Evolutionary conservation across 148 eudicot species (phyloP).

Genomic region (Selenicereus undatus): DNA sequence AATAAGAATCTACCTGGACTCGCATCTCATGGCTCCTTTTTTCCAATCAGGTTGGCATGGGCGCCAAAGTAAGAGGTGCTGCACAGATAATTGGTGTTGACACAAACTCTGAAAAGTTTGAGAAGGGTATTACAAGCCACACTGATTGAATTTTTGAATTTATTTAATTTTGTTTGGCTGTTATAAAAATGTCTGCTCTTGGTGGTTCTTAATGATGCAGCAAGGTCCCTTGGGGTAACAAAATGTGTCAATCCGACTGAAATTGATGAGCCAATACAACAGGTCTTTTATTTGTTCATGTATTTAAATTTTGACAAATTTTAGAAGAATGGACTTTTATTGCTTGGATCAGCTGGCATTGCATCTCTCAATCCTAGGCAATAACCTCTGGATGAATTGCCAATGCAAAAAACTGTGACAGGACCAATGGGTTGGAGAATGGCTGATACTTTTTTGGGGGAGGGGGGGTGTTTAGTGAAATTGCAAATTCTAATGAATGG

Average conservation of each 20-base stretch:
- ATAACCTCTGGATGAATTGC: not conserved
- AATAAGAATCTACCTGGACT: not conserved
- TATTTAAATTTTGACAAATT: not conserved
- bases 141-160: constrained; percentile 3
- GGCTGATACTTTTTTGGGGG: not conserved
- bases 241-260: constrained; percentile 76
- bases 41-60: constrained; percentile 28
- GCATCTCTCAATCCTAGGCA: too few relatives aligned
- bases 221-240: constrained; percentile 76
- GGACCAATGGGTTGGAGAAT: too few relatives aligned
- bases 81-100: constrained; percentile 83
- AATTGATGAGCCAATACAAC: constrained; percentile 65
- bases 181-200: constrained; percentile 4
- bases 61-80: constrained; percentile 61
- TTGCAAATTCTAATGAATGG: not conserved
- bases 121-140: constrained; percentile 40
- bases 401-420: not conserved
- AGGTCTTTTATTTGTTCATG: constrained; percentile 38
- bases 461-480: not conserved
- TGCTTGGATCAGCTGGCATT: too few relatives aligned
- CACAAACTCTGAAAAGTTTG: constrained; percentile 56
- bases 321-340: not conserved
- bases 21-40: constrained; percentile 1
- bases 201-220: constrained; percentile 35
- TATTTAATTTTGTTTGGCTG: not conserved